Evolutionary conservation across 1,139 yeast genomes (phyloP).

Genomic region (Suhomyces ambrosiae): DNA sequence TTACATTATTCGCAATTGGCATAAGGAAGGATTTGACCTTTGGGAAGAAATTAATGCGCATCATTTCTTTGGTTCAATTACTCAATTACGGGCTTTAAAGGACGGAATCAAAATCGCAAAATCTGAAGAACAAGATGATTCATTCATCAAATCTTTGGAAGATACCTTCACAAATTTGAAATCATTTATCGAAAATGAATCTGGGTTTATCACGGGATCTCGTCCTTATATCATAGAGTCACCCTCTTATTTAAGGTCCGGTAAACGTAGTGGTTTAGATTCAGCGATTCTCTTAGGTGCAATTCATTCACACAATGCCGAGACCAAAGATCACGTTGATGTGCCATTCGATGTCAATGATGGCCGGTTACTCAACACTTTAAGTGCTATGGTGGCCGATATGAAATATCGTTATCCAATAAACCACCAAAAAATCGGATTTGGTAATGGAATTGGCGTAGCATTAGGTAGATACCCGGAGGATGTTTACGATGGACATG

Average conservation of each 20-base stretch:
- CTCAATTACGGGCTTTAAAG: slow-evolving; percentile 69
- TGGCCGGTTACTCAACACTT: slow-evolving; percentile 56
- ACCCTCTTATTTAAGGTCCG: slow-evolving; percentile 46
- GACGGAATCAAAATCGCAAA: slow-evolving; percentile 56
- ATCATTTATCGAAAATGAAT: slow-evolving; percentile 38
- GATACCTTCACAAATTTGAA: slow-evolving; percentile 29
- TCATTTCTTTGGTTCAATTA: slow-evolving; percentile 79
- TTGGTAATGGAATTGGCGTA: slow-evolving; percentile 50
- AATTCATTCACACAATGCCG: slow-evolving; percentile 61
- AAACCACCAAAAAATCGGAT: slow-evolving; percentile 51
- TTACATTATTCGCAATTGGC: slow-evolving; percentile 69
- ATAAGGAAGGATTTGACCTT: slow-evolving; percentile 68
- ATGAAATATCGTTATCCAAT: slow-evolving; percentile 79
- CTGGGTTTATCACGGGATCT: slow-evolving; percentile 47
- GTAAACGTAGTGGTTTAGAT: slow-evolving; percentile 72
- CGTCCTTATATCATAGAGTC: slow-evolving; percentile 69
- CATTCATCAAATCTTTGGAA: slow-evolving; percentile 23
- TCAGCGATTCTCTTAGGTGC: slow-evolving; percentile 76
- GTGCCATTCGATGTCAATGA: slow-evolving; percentile 66
- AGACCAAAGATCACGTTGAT: slow-evolving; percentile 27
- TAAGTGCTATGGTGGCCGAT: slow-evolving; percentile 58
- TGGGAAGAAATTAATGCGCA: slow-evolving; percentile 87
- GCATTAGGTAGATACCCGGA: slow-evolving; percentile 94
- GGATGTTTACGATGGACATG: slow-evolving; percentile 83
- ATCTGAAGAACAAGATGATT: slow-evolving; percentile 32